Base-by-base conservation (phyloP, 225 moss, liverwort and hornwort genomes). In the Ulota crispa region DNA sequence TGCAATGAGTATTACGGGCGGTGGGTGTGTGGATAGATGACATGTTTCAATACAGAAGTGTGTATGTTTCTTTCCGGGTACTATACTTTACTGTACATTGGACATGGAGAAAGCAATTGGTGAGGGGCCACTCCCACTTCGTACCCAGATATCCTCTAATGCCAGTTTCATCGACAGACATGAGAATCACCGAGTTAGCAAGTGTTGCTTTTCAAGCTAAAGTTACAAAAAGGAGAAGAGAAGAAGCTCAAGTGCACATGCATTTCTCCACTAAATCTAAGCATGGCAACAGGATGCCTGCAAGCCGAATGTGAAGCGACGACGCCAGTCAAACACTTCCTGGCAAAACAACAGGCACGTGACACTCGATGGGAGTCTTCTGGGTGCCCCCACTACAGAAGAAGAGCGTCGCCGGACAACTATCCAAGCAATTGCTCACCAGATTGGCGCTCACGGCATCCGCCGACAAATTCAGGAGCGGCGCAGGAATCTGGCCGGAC, bases 331-430 rank as follows among this genome's bases (percentile, higher is more conserved):
- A 62, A 56, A 30, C 55, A 53, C 39, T 56, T 8, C 79, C 81
- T 10, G 82, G 84, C 59, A 87, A 53, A 13, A 88, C 76, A 59
- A 77, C 66, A 23, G 88, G 88, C 64, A 74, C 83, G 55, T 82
- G 79, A 72, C 90, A 90, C 57, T 90, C 60, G n/a, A 74, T 53
- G 3, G 81, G 77, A 19, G 85, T 56, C 66, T 86, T 89, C 80
- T 91, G 91, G n/a, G 26, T 12, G 36, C 78, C 91, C 2, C 91
- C 91, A 42, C 85, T 31, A 8, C 91, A 91, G 80, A 89, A 89
- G 21, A 85, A 89, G 53, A 91, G 68, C 6, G 77, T 56, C 1
- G 85, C 39, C 2, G 91, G 91, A 50, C 91, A 91, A 69, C 84
- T 91, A 9, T 70, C 69, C 23, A 91, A 73, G 61, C 91, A 91